These are phyloP conservation scores for Dendrocalamus sinicus DNA, from an alignment of 176 grass and related monocot species.

Conservation along the genomic window DNA sequence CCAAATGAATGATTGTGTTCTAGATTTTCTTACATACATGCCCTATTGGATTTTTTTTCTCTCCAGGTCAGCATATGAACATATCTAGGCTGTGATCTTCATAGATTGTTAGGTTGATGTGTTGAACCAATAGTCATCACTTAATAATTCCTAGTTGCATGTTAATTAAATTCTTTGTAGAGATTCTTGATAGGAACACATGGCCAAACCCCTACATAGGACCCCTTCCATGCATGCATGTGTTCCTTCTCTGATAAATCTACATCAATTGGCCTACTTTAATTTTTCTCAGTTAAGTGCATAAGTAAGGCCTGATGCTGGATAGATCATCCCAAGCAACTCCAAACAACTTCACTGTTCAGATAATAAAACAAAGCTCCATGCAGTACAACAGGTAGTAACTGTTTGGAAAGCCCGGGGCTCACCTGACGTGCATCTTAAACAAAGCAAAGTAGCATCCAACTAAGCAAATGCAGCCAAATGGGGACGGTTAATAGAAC, in stretches of 20 bases:
- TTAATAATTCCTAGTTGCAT: slow-evolving; percentile 2
- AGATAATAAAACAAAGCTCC: slow-evolving; percentile 43
- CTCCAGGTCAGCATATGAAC: slow-evolving; percentile 11
- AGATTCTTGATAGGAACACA: slow-evolving; percentile 33
- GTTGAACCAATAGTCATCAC: slow-evolving; percentile 19
- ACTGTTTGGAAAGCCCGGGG: slow-evolving; percentile 1
- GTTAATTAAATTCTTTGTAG: slow-evolving; percentile 11
- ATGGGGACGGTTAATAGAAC: background rate
- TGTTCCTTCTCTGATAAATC: slow-evolving; percentile 44
- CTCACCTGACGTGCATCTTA: slow-evolving; percentile 17
- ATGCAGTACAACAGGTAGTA: slow-evolving; percentile 16
- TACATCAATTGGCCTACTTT: slow-evolving; percentile 22
- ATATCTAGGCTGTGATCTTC: slow-evolving; percentile 10
- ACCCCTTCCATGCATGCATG: slow-evolving; percentile 25
- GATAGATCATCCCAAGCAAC: slow-evolving; percentile 38
- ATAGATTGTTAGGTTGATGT: slow-evolving; percentile 16
- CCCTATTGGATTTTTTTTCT: background rate
- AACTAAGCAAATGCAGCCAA: slow-evolving; percentile 14
- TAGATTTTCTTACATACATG: slow-evolving; percentile 32
- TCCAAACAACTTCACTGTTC: slow-evolving; percentile 43
- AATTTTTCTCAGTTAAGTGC: background rate
- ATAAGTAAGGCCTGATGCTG: slow-evolving; percentile 21
- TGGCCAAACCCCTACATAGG: slow-evolving; percentile 12
- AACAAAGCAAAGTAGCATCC: slow-evolving; percentile 12
- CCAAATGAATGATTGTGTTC: slow-evolving; percentile 12